These are phyloP conservation scores for Aspergillus pseudonomiae DNA, from an alignment of 2,329 filamentous ascomycete genomes.

Conservation along the genomic window DNA sequence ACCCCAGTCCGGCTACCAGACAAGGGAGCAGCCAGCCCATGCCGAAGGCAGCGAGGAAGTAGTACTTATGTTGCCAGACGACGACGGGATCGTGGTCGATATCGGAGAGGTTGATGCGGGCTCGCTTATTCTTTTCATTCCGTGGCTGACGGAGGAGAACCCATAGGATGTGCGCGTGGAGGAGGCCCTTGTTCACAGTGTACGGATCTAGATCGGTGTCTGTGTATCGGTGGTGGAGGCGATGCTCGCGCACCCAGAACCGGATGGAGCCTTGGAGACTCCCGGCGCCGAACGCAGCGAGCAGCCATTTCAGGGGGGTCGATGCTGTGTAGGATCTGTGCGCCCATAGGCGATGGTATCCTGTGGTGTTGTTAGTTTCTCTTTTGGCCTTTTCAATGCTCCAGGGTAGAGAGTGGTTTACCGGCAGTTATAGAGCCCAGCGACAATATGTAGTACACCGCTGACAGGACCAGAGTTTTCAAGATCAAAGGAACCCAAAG, in stretches of 20 bases:
- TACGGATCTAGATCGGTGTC: constrained; percentile 14
- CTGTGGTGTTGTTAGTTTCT: constrained; percentile 1
- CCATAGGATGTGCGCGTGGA: constrained; percentile 12
- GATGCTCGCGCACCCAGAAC: constrained; percentile 13
- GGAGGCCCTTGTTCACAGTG: constrained; percentile 7
- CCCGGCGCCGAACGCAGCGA: constrained; percentile 9
- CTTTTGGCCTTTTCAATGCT: background rate
- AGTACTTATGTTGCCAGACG: constrained; percentile 8
- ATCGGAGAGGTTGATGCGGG: constrained; percentile 6
- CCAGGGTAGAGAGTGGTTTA: background rate
- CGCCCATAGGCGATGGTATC: constrained; percentile 16
- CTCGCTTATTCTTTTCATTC: background rate
- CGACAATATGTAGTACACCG: constrained; percentile 8
- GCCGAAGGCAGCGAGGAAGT: background rate
- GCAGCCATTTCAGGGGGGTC: background rate
- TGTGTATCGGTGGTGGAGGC: constrained; percentile 13
- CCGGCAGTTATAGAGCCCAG: constrained; percentile 4
- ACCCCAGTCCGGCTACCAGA: constrained; percentile 72
- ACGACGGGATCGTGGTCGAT: constrained; percentile 7
- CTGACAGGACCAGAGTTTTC: constrained; percentile 3
- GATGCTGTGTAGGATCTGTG: constrained; percentile 10
- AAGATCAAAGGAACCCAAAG: background rate
- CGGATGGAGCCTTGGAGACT: constrained; percentile 11
- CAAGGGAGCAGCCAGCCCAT: constrained; percentile 72
- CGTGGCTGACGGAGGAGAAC: background rate